Base-by-base conservation (phyloP, 495 filamentous ascomycete species). In the Podospora pseudoanserina region DNA sequence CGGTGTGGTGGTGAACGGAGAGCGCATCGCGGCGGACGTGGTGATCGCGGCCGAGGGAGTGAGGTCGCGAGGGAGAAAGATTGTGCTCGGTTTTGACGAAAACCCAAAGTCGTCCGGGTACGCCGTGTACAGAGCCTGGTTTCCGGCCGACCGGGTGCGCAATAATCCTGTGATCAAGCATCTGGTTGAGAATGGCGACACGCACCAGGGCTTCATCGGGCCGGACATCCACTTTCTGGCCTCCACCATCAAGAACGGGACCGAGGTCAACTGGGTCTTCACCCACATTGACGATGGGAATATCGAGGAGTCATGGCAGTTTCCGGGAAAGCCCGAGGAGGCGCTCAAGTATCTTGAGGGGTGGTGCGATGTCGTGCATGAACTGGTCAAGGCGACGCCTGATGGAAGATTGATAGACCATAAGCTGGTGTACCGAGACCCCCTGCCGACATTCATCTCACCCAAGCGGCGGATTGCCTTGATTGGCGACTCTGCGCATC, bases 361-460 rank as follows among this genome's bases (percentile, higher is more conserved):
- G 53, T 93, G 89, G 89, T 89, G 90, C 68, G 85, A 86, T 0
- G 77, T 88, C 28, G 81, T 87, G 55, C 83, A 82, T 26, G 83
- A 85, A 53, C 83, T 90, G 32, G 77, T 90, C 9, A 84, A 85
- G 53, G 82, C 83, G 64, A 91, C 88, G 15, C 87, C 87, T 0
- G 77, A 83, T 44, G 79, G 82, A 32, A 75, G 83, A 32, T 71
- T 90, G 27, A 86, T 92, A 53, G 88, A 92, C 72, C 90, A 87
- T 85, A 91, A 92, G 72, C 81, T 92, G 0, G 85, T 92, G 2
- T 90, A 88, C 74, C 83, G 90, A 59, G 88, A 91, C 68, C 89
- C 89, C 0, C 77, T 90, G 5, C 87, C 88, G 4, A 87, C 82
- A 0, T 93, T 89, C 83, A 82, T 89, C 19, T 88, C 84, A 5